Evolutionary conservation across 805 yeast species (phyloP), one percentile per base, ranked within the genome.

Genomic region (Sugiyamaella floridensis): DNA sequence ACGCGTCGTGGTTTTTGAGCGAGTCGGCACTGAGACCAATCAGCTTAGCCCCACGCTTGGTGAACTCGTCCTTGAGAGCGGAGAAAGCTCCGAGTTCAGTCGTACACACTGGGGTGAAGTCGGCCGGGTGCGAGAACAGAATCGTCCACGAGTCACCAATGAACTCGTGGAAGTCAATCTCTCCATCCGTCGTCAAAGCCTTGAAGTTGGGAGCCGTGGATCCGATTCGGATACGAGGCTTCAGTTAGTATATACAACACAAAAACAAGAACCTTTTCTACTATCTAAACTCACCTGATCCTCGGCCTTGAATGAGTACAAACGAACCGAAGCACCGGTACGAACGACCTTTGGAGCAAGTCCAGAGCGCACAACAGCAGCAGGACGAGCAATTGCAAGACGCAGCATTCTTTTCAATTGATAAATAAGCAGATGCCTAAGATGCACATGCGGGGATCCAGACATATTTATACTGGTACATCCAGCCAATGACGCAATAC

Each of bases 21-120:
- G 80, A 83, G 71, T 89, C 90, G 56, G 96, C 92, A 51, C 95
- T 86, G 62, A 89, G 76, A 58, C 97, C 97, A 71, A 89, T 85
- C 71, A 89, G 78, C 76, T 89, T 89, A 68, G 85, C 86, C 67
- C 81, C 81, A 77, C 97, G 82, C 72, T 84, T 76, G 66, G 83
- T 82, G 65, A 89, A 89, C 71, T 89, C 96, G 51, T 89, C 88
- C 75, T 88, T 86, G 72, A 89, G 80, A 63, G 82, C 79, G 58
- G 96, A 89, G 65, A 89, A 90, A 18, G 96, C 96, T 61, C 97
- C 96, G 67, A 89, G 78, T 76, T 89, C 97, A 53, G 97, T 89
- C 65, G 97, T 90, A 73, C 97, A 89, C 52, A 89, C 96, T 47
- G 97, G 97, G 16, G 97, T 89, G 78, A 88, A 90, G 71, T 89